Evolutionary conservation across 768 basidiomycete genomes (phyloP), one percentile per base, ranked within the genome.

Genomic region (Fistulinella prunicolor): DNA sequence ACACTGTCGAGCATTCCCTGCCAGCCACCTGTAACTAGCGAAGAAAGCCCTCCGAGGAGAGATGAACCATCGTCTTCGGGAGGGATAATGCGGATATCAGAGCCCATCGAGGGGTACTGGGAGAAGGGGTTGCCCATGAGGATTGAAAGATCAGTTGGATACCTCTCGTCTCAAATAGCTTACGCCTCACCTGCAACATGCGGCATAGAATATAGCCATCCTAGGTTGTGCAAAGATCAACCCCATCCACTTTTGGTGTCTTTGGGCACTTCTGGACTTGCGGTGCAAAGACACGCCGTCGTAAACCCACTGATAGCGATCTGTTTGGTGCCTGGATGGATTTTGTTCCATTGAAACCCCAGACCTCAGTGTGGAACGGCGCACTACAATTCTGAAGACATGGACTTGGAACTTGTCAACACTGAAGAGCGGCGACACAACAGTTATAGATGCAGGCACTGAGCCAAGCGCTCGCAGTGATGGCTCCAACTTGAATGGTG

Each of bases 61-160:
- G 56, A 51, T 21, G 52, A 35, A 9, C 49, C 49, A 30, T 46
- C 29, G 28, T 56, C 50, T 6, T 42, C 47, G 19, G 52, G 56
- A 46, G 62, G 62, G 19, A 59, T 32, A n/a, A 47, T 23, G 17
- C 52, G 61, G 20, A 63, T 44, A 41, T n/a, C n/a, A n/a, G n/a
- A n/a, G n/a, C 32, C 22, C 57, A 62, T 64, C 19, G 40, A 21
- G 14, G 23, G 14, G 16, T 13, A 20, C 28, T 40, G 22, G 14
- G 35, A 7, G 35, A 34, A 10, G 16, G 42, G 22, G 14, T n/a
- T n/a, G n/a, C n/a, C n/a, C n/a, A n/a, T n/a, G n/a, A n/a, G n/a
- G n/a, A n/a, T n/a, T n/a, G n/a, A 36, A 41, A 44, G n/a, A 28
- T 37, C 32, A 9, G 14, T 17, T 9, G 21, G 30, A 43, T 28